Evolutionary conservation across 75 land plant genomes (phyloP).

Genomic region (Adiantum capillusveneris): DNA sequence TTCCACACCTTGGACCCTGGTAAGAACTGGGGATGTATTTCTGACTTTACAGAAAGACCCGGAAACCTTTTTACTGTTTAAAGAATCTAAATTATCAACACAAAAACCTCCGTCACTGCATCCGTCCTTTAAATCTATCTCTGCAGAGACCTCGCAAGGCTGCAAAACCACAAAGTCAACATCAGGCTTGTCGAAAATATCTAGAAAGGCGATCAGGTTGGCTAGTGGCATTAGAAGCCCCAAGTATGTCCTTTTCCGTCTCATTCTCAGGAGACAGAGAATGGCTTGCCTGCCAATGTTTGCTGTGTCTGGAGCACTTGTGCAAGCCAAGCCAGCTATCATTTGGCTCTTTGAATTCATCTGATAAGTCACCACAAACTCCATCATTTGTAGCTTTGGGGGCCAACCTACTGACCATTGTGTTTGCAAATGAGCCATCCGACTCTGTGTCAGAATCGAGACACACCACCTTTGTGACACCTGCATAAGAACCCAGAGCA

Average conservation of each 20-base stretch:
- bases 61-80: too few relatives aligned
- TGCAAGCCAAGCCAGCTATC: not conserved
- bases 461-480: not conserved
- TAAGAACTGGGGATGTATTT: not conserved
- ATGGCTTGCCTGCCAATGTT: not conserved
- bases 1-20: not conserved
- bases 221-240: not conserved
- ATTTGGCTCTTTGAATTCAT: not conserved
- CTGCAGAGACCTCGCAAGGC: too few relatives aligned
- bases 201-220: not conserved
- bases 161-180: too few relatives aligned
- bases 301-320: not conserved
- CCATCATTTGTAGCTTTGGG: not conserved
- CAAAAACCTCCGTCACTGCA: too few relatives aligned
- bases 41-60: not conserved
- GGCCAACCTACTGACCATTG: not conserved
- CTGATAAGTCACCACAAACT: not conserved
- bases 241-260: not conserved
- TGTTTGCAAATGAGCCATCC: not conserved
- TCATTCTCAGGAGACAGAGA: not conserved
- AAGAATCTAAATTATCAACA: too few relatives aligned
- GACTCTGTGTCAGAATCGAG: slow-evolving; percentile 7
- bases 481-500: not conserved
- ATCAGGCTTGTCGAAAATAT: too few relatives aligned
- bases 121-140: too few relatives aligned